These are phyloP conservation scores for Tricholoma flavovirens DNA, from an alignment of 768 basidiomycete genomes.

Conservation along the genomic window DNA sequence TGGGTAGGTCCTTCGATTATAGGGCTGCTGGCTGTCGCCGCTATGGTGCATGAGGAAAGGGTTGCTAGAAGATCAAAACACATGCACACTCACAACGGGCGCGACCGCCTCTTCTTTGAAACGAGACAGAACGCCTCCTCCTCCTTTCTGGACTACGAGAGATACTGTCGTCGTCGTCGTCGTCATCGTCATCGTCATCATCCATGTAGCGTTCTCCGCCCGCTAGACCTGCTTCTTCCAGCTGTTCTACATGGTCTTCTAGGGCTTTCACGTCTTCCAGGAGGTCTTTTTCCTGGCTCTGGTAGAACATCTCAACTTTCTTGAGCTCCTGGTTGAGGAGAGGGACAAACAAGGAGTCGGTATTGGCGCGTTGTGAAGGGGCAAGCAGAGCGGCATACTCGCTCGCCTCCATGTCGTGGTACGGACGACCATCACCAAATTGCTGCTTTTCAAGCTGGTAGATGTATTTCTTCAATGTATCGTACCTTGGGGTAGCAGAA, in stretches of 20 bases:
- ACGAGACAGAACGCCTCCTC: background rate
- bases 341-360: slow-evolving; percentile 61
- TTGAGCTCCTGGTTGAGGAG: slow-evolving; percentile 77
- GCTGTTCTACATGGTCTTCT: slow-evolving; percentile 49
- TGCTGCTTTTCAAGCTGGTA: slow-evolving; percentile 84
- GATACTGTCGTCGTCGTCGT: slow-evolving; percentile 42
- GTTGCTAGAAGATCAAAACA: too few relatives aligned
- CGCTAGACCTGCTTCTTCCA: slow-evolving; percentile 55
- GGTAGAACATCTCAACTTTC: slow-evolving; percentile 81
- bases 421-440: slow-evolving; percentile 33
- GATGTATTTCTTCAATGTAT: slow-evolving; percentile 75
- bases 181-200: slow-evolving; percentile 57
- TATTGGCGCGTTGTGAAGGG: slow-evolving; percentile 27
- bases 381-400: slow-evolving; percentile 55
- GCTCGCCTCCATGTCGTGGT: slow-evolving; percentile 58
- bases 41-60: background rate
- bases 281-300: slow-evolving; percentile 68
- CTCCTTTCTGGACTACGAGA: slow-evolving; percentile 28
- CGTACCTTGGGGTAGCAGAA: slow-evolving; percentile 52
- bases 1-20: slow-evolving; percentile 11
- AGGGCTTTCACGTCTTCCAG: slow-evolving; percentile 52
- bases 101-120: background rate
- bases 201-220: slow-evolving; percentile 48
- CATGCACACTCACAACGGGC: background rate
- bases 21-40: background rate